Percentiles rank a stretch among this genome's conserved stretches.
Evolutionary conservation across 345 rosid species (phyloP).

Genomic region (Limnanthes douglasii): DNA sequence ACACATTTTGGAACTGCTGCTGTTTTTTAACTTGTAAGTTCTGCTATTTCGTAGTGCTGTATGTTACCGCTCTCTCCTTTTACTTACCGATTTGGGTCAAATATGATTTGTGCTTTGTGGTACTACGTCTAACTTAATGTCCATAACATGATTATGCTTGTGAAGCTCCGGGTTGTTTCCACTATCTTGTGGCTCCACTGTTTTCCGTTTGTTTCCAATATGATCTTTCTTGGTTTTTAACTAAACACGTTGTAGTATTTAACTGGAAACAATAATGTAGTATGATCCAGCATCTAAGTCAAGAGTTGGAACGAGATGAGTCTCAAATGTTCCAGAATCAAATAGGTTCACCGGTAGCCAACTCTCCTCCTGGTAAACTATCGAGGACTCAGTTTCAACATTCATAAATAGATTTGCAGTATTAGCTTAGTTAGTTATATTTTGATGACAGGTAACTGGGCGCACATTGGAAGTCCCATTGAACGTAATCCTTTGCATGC

Average conservation of each 20-base stretch:
- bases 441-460: conserved; percentile 57
- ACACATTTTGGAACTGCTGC: neutral
- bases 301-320: conserved; percentile 74
- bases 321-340: conserved; percentile 47
- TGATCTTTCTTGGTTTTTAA: no score
- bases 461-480: conserved; percentile 48
- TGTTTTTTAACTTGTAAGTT: neutral
- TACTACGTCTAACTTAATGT: neutral
- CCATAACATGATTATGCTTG: neutral
- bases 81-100: neutral
- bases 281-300: conserved; percentile 52
- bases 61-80: neutral
- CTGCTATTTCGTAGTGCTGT: neutral
- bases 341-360: conserved; percentile 55
- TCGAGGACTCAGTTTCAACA: no score
- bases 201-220: no score
- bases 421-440: conserved; percentile 5
- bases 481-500: conserved; percentile 46
- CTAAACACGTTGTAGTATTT: no score
- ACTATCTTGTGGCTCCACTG: neutral
- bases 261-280: conserved; percentile 20
- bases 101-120: neutral
- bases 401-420: conserved; percentile 1
- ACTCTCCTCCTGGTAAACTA: conserved; percentile 91
- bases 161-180: neutral